Evolutionary conservation across 352 stramenopile species (phyloP).

Genomic region (Phytophthora brassicae): DNA sequence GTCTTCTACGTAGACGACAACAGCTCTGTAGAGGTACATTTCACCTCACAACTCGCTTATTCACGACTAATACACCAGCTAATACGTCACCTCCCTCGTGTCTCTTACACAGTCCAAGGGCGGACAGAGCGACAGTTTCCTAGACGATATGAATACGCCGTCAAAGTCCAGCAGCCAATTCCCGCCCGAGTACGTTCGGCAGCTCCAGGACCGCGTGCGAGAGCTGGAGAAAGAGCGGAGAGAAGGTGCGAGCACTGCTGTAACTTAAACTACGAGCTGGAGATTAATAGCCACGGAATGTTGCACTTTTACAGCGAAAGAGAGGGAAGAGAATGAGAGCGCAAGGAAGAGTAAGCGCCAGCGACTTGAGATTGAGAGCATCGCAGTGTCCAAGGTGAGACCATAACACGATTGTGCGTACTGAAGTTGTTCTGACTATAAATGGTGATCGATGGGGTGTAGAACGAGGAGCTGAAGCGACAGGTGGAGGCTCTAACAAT

Average conservation of each 20-base stretch:
- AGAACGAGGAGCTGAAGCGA: conserved; percentile 56
- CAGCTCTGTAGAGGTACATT: conserved; percentile 22
- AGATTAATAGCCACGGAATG: not conserved
- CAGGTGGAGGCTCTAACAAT: conserved; percentile 57
- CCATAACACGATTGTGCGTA: not conserved
- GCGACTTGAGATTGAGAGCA: conserved; percentile 58
- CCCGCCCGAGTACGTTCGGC: conserved; percentile 22
- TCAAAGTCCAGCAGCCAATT: conserved; percentile 2
- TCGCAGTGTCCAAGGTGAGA: conserved; percentile 56
- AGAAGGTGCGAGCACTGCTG: conserved; percentile 29
- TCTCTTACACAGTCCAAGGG: conserved; percentile 19
- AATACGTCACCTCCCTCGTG: not conserved
- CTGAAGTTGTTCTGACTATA: not conserved
- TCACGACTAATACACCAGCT: not conserved
- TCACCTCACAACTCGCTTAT: not conserved
- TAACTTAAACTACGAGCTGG: not conserved
- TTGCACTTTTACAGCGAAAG: conserved; percentile 29
- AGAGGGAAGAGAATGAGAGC: conserved; percentile 26
- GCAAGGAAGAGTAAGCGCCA: conserved; percentile 46
- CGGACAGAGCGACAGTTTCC: conserved; percentile 30
- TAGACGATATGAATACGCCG: conserved; percentile 44
- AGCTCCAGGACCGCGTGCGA: conserved; percentile 39
- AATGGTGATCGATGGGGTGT: conserved; percentile 1
- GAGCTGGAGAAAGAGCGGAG: conserved; percentile 35
- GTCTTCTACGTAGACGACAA: conserved; percentile 53